Evolutionary conservation across 768 basidiomycete species (phyloP).

Genomic region (Phanerodontia chrysosporium): DNA sequence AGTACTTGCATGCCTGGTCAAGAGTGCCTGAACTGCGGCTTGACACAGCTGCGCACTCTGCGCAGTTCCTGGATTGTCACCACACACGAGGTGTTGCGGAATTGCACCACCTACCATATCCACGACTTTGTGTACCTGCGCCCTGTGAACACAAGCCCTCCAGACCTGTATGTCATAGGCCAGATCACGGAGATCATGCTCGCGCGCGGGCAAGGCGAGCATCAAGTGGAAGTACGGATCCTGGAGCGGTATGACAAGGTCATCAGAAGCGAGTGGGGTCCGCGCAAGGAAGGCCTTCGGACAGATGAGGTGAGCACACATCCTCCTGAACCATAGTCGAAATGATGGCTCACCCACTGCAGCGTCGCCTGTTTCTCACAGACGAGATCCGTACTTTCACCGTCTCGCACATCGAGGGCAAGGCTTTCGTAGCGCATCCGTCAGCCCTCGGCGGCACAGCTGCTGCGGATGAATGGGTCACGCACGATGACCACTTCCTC

Average conservation of each 20-base stretch:
- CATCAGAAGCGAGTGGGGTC: slow-evolving; percentile 11
- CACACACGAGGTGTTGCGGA: not conserved
- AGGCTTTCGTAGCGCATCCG: slow-evolving; percentile 41
- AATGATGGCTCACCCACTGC: no score
- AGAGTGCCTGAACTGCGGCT: slow-evolving; percentile 50
- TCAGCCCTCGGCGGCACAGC: slow-evolving; percentile 27
- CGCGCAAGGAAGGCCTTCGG: not conserved
- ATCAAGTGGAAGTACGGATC: slow-evolving; percentile 35
- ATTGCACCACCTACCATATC: slow-evolving; percentile 42
- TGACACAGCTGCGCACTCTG: slow-evolving; percentile 26
- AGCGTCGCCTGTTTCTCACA: slow-evolving; percentile 41
- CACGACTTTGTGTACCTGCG: slow-evolving; percentile 61
- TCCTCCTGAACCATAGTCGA: no score
- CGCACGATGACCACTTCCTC: slow-evolving; percentile 58
- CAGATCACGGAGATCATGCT: slow-evolving; percentile 44
- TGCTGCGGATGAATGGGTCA: slow-evolving; percentile 40
- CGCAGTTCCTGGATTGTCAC: slow-evolving; percentile 23
- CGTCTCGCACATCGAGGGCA: slow-evolving; percentile 45
- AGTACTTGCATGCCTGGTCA: slow-evolving; percentile 24
- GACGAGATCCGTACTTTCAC: slow-evolving; percentile 20
- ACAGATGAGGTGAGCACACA: slow-evolving; percentile 11
- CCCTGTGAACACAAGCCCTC: slow-evolving; percentile 3
- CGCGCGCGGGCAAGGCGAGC: slow-evolving; percentile 14
- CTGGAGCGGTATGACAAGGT: slow-evolving; percentile 45
- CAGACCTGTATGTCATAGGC: slow-evolving; percentile 43